Conservation (phyloP, 176 grass and related monocot genomes). For the Oryza nivara region DNA sequence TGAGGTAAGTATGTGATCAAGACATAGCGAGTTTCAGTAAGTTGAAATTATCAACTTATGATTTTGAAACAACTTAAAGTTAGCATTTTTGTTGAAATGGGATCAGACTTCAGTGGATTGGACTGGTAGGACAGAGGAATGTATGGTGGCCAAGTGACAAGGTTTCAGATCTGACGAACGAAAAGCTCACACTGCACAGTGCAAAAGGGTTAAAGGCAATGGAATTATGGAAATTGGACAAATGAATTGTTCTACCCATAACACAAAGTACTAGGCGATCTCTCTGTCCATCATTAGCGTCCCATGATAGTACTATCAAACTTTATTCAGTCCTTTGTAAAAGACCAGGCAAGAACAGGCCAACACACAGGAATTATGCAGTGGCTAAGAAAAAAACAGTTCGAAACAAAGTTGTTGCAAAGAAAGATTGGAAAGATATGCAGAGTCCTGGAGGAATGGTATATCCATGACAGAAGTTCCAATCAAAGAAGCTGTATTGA, state of each 20-base stretch:
- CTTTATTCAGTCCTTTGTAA: conserved; percentile 8
- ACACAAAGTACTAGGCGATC: conserved; percentile 12
- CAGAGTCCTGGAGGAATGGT: not conserved
- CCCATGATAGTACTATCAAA: conserved; percentile 33
- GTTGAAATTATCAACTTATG: not conserved
- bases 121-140: not conserved
- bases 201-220: conserved; percentile 35
- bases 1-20: not conserved
- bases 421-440: not conserved
- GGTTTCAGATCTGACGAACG: conserved; percentile 14
- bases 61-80: not conserved
- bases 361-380: not conserved
- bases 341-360: not conserved
- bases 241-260: conserved; percentile 25
- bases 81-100: not conserved
- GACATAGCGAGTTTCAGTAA: not conserved
- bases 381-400: not conserved
- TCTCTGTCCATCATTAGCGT: conserved; percentile 36
- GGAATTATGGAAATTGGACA: not conserved
- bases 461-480: not conserved
- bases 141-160: not conserved
- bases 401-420: not conserved
- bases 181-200: conserved; percentile 35
- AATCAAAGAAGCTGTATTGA: not conserved
- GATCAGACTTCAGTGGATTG: not conserved